Conservation (phyloP, 345 rosid genomes). For the Rubroshorea leprosula region DNA sequence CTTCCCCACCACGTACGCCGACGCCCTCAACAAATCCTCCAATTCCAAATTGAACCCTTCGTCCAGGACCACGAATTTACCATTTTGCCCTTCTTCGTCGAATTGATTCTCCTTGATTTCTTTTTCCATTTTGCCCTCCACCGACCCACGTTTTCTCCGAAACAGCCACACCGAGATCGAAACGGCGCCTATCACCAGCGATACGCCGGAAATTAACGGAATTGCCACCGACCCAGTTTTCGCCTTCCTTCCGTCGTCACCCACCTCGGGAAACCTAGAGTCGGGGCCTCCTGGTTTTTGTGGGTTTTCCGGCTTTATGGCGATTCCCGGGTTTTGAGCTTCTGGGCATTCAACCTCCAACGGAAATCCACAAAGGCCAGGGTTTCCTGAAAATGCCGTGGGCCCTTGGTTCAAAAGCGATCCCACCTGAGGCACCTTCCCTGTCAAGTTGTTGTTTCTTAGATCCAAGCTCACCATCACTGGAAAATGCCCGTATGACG, state of each 20-base stretch:
- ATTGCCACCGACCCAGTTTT: conserved; percentile 43
- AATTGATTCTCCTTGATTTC: conserved; percentile 17
- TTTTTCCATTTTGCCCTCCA: conserved; percentile 31
- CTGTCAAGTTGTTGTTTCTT: conserved; percentile 69
- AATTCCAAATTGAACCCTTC: conserved; percentile 77
- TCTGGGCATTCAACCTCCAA: conserved; percentile 56
- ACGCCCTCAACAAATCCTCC: conserved; percentile 88
- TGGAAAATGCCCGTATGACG: conserved; percentile 59
- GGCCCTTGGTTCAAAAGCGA: conserved; percentile 94
- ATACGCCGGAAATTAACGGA: conserved; percentile 58
- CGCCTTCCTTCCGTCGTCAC: conserved; percentile 16
- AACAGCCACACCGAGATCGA: conserved; percentile 55
- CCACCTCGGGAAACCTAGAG: conserved; percentile 13
- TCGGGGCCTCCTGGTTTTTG: conserved; percentile 28
- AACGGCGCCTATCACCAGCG: conserved; percentile 53
- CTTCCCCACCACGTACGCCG: conserved; percentile 90
- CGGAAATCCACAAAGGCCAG: conserved; percentile 84
- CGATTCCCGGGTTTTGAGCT: conserved; percentile 34
- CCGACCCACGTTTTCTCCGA: conserved; percentile 34
- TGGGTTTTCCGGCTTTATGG: conserved; percentile 46
- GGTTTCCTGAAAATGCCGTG: conserved; percentile 82
- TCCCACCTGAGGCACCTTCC: conserved; percentile 77
- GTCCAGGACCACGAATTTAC: conserved; percentile 63
- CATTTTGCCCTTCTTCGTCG: conserved; percentile 47
- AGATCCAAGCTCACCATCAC: conserved; percentile 82